A percentile compares a stretch with the other conserved stretches of the same genome.
These are phyloP conservation scores for Yarrowia phangngaensis DNA, from an alignment of 805 yeast genomes.

Conservation along the genomic window DNA sequence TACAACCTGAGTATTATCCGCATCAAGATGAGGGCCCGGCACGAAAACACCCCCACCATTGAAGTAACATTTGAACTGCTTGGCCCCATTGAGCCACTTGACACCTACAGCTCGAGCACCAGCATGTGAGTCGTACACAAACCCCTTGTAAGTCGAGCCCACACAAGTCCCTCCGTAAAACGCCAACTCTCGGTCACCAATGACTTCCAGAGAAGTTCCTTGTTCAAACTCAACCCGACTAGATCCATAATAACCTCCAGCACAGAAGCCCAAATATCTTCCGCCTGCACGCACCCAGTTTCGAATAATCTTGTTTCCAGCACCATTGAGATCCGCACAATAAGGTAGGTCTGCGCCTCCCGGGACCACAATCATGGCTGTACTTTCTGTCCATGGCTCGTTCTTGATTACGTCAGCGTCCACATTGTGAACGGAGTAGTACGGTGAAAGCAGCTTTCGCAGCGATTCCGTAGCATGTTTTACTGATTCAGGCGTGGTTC, in stretches of 20 bases:
- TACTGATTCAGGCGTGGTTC: conserved; percentile 83
- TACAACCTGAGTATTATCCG: conserved; percentile 59
- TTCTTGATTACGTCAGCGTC: conserved; percentile 56
- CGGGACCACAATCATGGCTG: conserved; percentile 78
- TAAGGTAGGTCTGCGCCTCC: conserved; percentile 97
- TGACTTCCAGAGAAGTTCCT: conserved; percentile 70
- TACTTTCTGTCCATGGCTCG: conserved; percentile 87
- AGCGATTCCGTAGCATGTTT: conserved; percentile 77
- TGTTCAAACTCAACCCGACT: conserved; percentile 76
- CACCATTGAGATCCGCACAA: conserved; percentile 67
- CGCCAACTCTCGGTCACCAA: conserved; percentile 76
- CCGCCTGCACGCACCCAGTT: conserved; percentile 79
- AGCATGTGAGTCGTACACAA: conserved; percentile 65
- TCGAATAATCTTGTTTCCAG: conserved; percentile 56
- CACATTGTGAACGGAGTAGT: conserved; percentile 78
- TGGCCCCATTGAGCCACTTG: conserved; percentile 11
- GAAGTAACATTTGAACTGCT: conserved; percentile 47
- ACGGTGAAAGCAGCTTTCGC: conserved; percentile 70
- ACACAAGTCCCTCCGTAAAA: conserved; percentile 79
- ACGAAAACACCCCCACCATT: conserved; percentile 91
- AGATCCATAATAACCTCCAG: conserved; percentile 89
- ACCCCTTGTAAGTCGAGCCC: conserved; percentile 81
- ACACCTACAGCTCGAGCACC: conserved; percentile 59
- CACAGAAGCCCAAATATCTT: conserved; percentile 79
- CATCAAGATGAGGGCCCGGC: conserved; percentile 55